Evolutionary conservation across 140 eudicot genomes (phyloP).

Genomic region (Bidens hawaiensis): DNA sequence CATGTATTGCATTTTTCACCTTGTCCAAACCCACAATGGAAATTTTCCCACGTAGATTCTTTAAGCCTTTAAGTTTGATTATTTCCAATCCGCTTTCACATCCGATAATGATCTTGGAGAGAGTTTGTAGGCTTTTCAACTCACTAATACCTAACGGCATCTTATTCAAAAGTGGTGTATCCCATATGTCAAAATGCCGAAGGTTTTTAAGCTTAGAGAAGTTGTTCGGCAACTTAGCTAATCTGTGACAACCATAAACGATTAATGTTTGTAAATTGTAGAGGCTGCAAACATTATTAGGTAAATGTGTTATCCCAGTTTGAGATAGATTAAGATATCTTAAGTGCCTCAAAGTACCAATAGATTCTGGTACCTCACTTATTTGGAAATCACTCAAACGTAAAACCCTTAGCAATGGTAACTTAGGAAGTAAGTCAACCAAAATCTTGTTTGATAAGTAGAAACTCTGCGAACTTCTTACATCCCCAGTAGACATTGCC

Average conservation of each 20-base stretch:
- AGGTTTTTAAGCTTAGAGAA: slow-evolving; percentile 7
- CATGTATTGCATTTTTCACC: not conserved
- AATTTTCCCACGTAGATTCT: not conserved
- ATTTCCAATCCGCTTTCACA: not conserved
- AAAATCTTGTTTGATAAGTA: not conserved
- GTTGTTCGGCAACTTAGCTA: not conserved
- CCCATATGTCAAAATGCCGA: slow-evolving; percentile 24
- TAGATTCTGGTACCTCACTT: too few species aligned
- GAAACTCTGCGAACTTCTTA: not conserved
- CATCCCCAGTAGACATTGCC: slow-evolving; percentile 15
- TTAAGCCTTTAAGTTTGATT: not conserved
- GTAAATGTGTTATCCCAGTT: slow-evolving; percentile 15
- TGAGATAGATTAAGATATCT: slow-evolving; percentile 11
- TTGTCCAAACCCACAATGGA: slow-evolving; percentile 6
- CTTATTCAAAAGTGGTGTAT: not conserved
- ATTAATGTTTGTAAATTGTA: slow-evolving; percentile 27
- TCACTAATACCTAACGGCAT: slow-evolving; percentile 19
- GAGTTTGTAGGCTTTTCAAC: slow-evolving; percentile 19
- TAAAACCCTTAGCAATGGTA: not conserved
- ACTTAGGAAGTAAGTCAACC: not conserved
- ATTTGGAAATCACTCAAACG: not conserved
- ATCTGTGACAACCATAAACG: not conserved
- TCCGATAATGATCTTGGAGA: not conserved
- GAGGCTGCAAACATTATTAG: slow-evolving; percentile 3
- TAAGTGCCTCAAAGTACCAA: too few species aligned